A percentile compares a stretch with the other conserved stretches of the same genome.
Conservation (phyloP, 2,329 filamentous ascomycete species). For the Pyricularia pennisetigena region DNA sequence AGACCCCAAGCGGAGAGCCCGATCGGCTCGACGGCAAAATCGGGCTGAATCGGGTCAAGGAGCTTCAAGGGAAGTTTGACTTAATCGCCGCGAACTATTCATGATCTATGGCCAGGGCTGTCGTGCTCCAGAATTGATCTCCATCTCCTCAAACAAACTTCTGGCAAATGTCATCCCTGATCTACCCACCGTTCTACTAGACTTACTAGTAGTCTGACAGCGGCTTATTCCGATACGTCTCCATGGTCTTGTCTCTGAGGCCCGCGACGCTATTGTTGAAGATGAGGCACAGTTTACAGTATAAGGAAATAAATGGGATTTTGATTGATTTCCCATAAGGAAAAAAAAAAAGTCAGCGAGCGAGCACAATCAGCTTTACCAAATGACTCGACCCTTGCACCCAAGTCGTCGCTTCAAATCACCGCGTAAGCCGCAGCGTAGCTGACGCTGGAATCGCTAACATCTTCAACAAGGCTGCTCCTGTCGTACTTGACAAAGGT, state of each 20-base stretch:
- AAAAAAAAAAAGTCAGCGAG: background rate
- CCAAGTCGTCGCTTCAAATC: slow-evolving; percentile 29
- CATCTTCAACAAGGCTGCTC: slow-evolving; percentile 61
- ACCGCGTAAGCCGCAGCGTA: slow-evolving; percentile 90
- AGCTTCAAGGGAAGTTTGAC: background rate
- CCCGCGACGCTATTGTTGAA: too few relatives aligned
- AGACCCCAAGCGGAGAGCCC: background rate
- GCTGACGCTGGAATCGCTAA: slow-evolving; percentile 78
- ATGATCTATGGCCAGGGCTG: background rate
- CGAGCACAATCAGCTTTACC: background rate
- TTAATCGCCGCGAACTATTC: background rate
- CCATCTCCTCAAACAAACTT: background rate
- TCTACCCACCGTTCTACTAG: background rate
- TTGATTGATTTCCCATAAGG: background rate
- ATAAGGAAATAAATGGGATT: background rate
- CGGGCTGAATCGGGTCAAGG: background rate
- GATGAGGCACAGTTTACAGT: too few relatives aligned
- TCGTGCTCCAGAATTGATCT: background rate
- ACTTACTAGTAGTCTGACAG: background rate
- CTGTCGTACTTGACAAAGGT: slow-evolving; percentile 79
- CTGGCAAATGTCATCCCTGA: background rate
- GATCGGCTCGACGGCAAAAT: background rate
- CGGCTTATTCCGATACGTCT: background rate
- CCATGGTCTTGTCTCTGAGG: background rate
- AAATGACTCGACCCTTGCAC: background rate